These are phyloP conservation scores for Hortiboletus flavorubellus DNA, from an alignment of 768 basidiomycete species.

Conservation along the genomic window DNA sequence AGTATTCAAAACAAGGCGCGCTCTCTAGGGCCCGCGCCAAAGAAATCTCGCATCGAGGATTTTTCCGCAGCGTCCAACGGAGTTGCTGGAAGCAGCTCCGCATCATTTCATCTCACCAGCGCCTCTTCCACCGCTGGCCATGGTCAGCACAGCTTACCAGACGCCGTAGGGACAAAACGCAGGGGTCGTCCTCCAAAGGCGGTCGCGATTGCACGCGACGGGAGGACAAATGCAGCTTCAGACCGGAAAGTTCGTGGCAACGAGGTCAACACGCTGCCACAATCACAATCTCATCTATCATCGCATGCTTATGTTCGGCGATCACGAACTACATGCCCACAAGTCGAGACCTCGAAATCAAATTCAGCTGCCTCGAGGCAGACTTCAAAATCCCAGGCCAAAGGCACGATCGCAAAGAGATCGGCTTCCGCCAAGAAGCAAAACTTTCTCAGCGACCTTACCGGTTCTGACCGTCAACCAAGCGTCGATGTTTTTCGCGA, in stretches of 20 bases:
- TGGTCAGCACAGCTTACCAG: conserved; percentile 20
- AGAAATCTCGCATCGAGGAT: conserved; percentile 26
- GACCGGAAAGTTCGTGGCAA: conserved; percentile 27
- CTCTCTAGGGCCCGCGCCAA: conserved; percentile 23
- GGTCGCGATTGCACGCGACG: conserved; percentile 33
- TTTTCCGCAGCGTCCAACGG: conserved; percentile 37
- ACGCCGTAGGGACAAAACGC: conserved; percentile 38
- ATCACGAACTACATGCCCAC: conserved; percentile 25
- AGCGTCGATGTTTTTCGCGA: conserved; percentile 34
- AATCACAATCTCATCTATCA: conserved; percentile 36
- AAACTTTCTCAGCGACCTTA: conserved; percentile 12
- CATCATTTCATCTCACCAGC: conserved; percentile 5
- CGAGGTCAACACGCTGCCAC: conserved; percentile 34
- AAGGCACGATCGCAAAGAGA: conserved; percentile 33
- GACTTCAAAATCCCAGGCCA: conserved; percentile 38
- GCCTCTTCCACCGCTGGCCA: conserved; percentile 28
- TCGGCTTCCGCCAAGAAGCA: conserved; percentile 19
- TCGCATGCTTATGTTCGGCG: conserved; percentile 22
- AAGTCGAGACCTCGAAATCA: conserved; percentile 24
- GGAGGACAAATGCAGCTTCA: conserved; percentile 13
- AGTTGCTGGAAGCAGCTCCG: conserved; percentile 30
- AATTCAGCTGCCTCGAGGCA: conserved; percentile 34
- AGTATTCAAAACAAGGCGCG: conserved; percentile 47
- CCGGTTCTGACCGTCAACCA: conserved; percentile 32
- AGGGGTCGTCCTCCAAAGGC: conserved; percentile 57